Conservation (phyloP, 352 stramenopile species). For the Phytopythium sindhum region DNA sequence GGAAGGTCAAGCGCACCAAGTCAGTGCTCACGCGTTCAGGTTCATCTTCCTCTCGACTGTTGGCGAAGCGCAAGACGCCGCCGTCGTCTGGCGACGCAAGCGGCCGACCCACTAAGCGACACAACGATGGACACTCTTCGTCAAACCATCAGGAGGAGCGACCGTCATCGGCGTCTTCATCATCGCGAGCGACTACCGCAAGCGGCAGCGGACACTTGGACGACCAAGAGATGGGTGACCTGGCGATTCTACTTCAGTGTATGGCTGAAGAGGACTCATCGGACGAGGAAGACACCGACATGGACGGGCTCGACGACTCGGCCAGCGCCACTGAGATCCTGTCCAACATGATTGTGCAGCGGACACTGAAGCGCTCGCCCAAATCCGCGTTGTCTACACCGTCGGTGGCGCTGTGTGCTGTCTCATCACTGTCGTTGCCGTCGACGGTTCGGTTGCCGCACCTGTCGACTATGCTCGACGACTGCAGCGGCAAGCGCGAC, state of each 20-base stretch:
- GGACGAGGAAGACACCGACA: conserved; percentile 59
- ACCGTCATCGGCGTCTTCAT: conserved; percentile 2
- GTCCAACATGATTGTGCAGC: conserved; percentile 73
- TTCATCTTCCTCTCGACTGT: not conserved
- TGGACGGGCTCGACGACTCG: conserved; percentile 57
- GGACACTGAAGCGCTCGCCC: conserved; percentile 63
- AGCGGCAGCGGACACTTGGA: conserved; percentile 24
- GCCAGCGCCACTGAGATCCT: conserved; percentile 77
- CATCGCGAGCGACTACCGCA: not conserved
- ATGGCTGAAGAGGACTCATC: conserved; percentile 33
- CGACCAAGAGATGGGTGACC: conserved; percentile 9
- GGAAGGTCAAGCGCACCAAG: conserved; percentile 73
- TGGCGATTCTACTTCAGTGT: conserved; percentile 9
- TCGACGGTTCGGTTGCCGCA: not conserved
- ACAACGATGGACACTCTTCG: conserved; percentile 5
- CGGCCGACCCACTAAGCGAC: not conserved
- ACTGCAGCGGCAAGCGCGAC: not conserved
- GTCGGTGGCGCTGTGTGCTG: conserved; percentile 10
- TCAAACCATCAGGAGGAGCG: not conserved
- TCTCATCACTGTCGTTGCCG: not conserved
- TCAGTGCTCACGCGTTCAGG: conserved; percentile 14
- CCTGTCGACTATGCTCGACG: not conserved
- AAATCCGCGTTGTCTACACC: conserved; percentile 30
- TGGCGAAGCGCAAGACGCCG: conserved; percentile 5
- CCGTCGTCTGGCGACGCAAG: not conserved